Evolutionary conservation across 257 asterid genomes (phyloP).

Genomic region (Ilex aquifolium): DNA sequence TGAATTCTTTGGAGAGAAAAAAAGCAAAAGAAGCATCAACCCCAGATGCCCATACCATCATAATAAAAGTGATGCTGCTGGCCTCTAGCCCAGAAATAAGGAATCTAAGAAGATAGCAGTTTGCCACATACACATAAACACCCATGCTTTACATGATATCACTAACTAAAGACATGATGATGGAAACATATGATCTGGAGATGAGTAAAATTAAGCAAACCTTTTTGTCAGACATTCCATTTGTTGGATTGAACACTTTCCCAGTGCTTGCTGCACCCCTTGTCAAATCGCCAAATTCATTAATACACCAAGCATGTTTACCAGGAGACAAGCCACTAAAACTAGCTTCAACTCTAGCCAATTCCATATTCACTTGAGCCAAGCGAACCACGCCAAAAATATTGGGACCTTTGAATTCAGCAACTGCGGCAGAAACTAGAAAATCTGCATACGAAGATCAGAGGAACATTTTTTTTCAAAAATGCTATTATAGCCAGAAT

Average conservation of each 20-base stretch:
- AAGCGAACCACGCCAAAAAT: conserved; percentile 82
- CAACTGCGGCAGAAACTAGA: conserved; percentile 81
- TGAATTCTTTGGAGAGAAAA: no score
- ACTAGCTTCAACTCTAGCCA: conserved; percentile 81
- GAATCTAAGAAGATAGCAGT: no score
- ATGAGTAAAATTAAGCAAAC: conserved; percentile 20
- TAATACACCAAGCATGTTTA: conserved; percentile 80
- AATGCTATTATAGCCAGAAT: not conserved
- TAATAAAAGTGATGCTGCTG: no score
- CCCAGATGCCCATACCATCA: no score
- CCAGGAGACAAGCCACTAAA: conserved; percentile 89
- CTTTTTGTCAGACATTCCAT: conserved; percentile 25
- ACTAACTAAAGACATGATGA: no score
- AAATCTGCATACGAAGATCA: conserved; percentile 42
- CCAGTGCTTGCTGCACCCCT: conserved; percentile 91
- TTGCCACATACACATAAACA: no score
- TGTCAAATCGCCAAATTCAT: conserved; percentile 87
- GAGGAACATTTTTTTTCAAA: not conserved
- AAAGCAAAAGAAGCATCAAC: no score
- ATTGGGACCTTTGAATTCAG: conserved; percentile 87
- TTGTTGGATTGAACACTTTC: conserved; percentile 51
- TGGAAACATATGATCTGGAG: not conserved
- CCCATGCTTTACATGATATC: no score
- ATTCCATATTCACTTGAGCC: conserved; percentile 87
- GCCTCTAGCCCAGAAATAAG: no score